phyloP scores from a whole-genome alignment of 164 flowering plant species.

The Annona cherimola region DNA sequence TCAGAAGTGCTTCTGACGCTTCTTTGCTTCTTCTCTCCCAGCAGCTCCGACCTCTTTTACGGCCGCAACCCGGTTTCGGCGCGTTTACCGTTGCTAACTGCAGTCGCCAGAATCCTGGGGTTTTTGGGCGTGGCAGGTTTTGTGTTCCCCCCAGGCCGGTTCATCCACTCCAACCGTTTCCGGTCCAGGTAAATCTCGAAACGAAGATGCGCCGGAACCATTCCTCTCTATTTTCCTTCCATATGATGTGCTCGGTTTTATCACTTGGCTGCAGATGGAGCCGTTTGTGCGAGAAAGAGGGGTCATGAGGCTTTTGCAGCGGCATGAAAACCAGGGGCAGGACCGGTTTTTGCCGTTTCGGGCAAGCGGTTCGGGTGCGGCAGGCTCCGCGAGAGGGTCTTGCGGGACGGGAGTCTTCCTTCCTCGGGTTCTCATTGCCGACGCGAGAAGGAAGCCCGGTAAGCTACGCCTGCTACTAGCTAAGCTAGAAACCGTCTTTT shows the following conservation, averaged over 20 bases:
- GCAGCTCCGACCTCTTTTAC: neutral
- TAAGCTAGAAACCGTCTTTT: no score
- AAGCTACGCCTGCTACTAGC: neutral
- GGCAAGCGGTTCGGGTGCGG: conserved; percentile 5
- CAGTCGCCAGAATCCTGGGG: neutral
- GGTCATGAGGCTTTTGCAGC: conserved; percentile 8
- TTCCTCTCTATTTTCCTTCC: neutral
- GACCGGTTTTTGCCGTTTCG: conserved; percentile 20
- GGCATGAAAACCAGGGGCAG: conserved; percentile 20
- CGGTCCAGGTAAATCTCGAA: conserved; percentile 13
- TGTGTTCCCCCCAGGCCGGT: conserved; percentile 5
- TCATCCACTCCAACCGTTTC: conserved; percentile 5
- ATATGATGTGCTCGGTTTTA: neutral
- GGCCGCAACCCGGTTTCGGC: neutral
- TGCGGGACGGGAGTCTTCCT: conserved; percentile 46
- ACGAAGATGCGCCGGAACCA: neutral
- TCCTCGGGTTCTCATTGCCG: conserved; percentile 20
- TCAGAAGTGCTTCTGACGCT: neutral
- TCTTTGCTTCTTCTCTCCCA: neutral
- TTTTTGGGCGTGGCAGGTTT: conserved; percentile 7
- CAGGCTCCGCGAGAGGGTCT: conserved; percentile 19
- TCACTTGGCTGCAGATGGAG: conserved; percentile 9
- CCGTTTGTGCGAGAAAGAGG: conserved; percentile 3
- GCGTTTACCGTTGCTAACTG: neutral
- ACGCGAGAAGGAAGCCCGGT: conserved; percentile 18